Base-by-base conservation (phyloP, 305 asterid species). In the Euphrasia arctica region DNA sequence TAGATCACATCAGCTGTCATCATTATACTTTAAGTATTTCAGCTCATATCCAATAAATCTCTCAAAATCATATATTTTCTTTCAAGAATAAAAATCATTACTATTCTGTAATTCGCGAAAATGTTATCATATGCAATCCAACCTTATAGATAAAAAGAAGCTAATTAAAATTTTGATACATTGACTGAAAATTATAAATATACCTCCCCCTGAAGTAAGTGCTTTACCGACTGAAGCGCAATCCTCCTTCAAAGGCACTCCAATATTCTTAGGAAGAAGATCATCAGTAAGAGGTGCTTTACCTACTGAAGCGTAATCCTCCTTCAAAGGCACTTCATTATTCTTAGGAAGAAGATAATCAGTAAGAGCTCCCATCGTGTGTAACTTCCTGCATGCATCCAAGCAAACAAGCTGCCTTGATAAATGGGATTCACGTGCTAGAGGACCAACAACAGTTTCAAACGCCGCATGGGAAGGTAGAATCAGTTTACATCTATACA, bases 311-410 rank as follows among this genome's bases (percentile, higher is more conserved):
- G 64, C 36, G 54, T 82, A 73, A 55, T 68, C 77, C 65, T 75
- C 75, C 71, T 42, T 60, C 13, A 83, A 57, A n/a, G 85, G 60
- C 60, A 71, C 72, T 69, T 71, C 76, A 66, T 32, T 67, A 55
- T 43, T 34, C 69, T 43, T 34, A 69, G 96, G 89, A 74, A 78
- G 80, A 39, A 87, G 88, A 64, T 76, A 85, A 66, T 87, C 86
- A 55, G 72, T 69, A 39, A 92, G 89, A 56, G 86, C 89, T 43
- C 95, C 90, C 74, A 81, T 58, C 75, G 51, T 68, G 68, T 89
- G 98, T 83, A 91, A 78, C 77, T 80, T 83, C 83, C 84, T 83
- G 71, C 96, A 89, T 9, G 98, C 98, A 66, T 87, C 89, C 77
- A 91, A 79, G 83, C 97, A 87, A 55, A 76, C 95, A 14, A 83